phyloP scores from a whole-genome alignment of 768 basidiomycete species.

The Phaffia tasmanica region DNA sequence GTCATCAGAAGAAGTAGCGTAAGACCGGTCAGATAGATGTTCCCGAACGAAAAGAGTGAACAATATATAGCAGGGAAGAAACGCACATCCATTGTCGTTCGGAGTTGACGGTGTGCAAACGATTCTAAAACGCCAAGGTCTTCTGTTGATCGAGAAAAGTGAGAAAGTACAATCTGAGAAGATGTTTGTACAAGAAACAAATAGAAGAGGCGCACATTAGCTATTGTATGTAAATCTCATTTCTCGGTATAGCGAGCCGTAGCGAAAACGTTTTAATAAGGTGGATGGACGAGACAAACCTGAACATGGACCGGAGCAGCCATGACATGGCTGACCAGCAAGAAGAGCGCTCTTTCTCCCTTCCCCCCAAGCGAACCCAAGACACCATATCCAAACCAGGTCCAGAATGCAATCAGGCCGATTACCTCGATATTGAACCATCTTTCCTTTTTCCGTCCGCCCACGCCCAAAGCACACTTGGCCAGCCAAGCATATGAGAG shows the following conservation, averaged over 20 bases:
- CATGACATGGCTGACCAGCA: constrained; percentile 71
- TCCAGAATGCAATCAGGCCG: constrained; percentile 74
- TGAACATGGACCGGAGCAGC: constrained; percentile 91
- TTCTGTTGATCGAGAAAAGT: constrained; percentile 87
- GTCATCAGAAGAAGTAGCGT: background rate
- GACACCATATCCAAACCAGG: constrained; percentile 61
- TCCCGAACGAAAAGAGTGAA: background rate
- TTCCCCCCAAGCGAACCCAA: constrained; percentile 61
- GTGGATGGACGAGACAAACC: constrained; percentile 42
- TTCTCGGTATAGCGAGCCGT: background rate
- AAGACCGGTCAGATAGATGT: background rate
- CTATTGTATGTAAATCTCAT: background rate
- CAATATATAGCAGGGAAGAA: background rate
- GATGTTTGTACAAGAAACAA: background rate
- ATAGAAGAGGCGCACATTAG: background rate
- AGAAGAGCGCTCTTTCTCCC: constrained; percentile 57
- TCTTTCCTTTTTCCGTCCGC: constrained; percentile 34
- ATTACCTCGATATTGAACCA: constrained; percentile 49
- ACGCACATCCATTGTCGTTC: constrained; percentile 80
- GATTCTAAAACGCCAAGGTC: constrained; percentile 85
- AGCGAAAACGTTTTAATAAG: background rate
- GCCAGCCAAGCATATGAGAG: constrained; percentile 67
- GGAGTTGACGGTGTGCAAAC: constrained; percentile 83
- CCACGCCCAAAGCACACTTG: constrained; percentile 49
- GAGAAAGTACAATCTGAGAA: constrained; percentile 77